A percentile compares a stretch with the other conserved stretches of the same genome.
Conservation (phyloP, 345 rosid species). For the Boechera divaricarpa region DNA sequence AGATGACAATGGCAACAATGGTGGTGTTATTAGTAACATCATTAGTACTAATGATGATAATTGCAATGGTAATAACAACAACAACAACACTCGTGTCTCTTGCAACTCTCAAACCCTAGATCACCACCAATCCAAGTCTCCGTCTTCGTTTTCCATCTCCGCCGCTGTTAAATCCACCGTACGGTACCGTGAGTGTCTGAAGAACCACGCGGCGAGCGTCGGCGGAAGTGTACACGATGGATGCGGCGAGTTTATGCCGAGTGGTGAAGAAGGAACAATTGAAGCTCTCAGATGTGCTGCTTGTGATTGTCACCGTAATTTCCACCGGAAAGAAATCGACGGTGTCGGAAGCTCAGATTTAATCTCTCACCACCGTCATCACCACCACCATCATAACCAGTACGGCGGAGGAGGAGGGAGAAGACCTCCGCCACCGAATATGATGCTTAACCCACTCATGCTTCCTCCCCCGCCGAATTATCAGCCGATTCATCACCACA, state of each 20-base stretch:
- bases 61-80: constrained; percentile 47
- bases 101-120: constrained; percentile 79
- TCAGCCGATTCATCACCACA: constrained; percentile 45
- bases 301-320: constrained; percentile 94
- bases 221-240: constrained; percentile 91
- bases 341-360: constrained; percentile 37
- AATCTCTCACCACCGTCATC: constrained; percentile 18
- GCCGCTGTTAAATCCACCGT: constrained; percentile 22
- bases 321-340: constrained; percentile 80
- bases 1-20: constrained; percentile 34
- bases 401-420: constrained; percentile 41
- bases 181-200: constrained; percentile 82
- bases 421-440: constrained; percentile 37
- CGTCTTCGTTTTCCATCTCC: constrained; percentile 31
- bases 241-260: constrained; percentile 98
- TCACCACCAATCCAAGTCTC: constrained; percentile 51
- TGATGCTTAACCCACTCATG: constrained; percentile 54
- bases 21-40: constrained; percentile 8
- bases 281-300: constrained; percentile 94
- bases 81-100: constrained; percentile 49
- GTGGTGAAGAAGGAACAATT: constrained; percentile 81
- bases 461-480: constrained; percentile 55
- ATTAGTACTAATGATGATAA: constrained; percentile 36
- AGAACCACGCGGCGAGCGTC: constrained; percentile 87
- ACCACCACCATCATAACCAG: constrained; percentile 21